Percentiles rank a stretch among this genome's conserved stretches.
These are phyloP conservation scores for Lasiosphaeria hispida DNA, from an alignment of 495 filamentous ascomycete species.

Conservation along the genomic window DNA sequence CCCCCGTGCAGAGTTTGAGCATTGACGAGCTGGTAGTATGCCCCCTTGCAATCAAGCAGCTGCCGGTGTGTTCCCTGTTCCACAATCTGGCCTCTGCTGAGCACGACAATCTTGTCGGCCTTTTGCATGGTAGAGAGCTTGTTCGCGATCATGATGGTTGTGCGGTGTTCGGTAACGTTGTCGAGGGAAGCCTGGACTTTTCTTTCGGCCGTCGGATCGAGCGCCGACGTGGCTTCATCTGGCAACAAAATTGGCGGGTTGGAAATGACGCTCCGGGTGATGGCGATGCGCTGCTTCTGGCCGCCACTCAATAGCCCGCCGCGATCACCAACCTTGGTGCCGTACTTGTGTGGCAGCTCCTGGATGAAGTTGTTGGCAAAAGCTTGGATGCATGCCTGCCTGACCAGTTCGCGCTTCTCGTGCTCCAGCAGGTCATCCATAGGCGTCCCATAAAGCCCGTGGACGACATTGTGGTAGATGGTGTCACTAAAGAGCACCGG, in stretches of 20 bases:
- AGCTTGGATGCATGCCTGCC: slow-evolving; percentile 77
- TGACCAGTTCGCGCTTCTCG: slow-evolving; percentile 61
- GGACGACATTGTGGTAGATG: slow-evolving; percentile 75
- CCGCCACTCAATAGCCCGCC: slow-evolving; percentile 86
- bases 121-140: slow-evolving; percentile 63
- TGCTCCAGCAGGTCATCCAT: slow-evolving; percentile 58
- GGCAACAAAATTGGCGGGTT: slow-evolving; percentile 75
- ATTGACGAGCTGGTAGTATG: slow-evolving; percentile 44
- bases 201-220: slow-evolving; percentile 66
- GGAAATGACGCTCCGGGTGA: slow-evolving; percentile 64
- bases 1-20: slow-evolving; percentile 41
- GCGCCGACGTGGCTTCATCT: slow-evolving; percentile 75
- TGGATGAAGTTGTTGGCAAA: slow-evolving; percentile 87
- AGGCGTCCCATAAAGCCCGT: slow-evolving; percentile 81
- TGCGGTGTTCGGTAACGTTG: slow-evolving; percentile 60
- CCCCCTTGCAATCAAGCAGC: slow-evolving; percentile 52
- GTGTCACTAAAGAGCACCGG: slow-evolving; percentile 75
- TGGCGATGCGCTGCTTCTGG: slow-evolving; percentile 85
- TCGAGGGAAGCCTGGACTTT: slow-evolving; percentile 66
- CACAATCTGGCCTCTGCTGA: slow-evolving; percentile 55
- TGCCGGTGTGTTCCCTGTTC: slow-evolving; percentile 66
- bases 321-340: slow-evolving; percentile 86
- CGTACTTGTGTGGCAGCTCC: slow-evolving; percentile 60
- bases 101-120: slow-evolving; percentile 67
- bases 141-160: slow-evolving; percentile 76